Base-by-base conservation (phyloP, 345 rosid genomes). In the Capsella bursapastoris region DNA sequence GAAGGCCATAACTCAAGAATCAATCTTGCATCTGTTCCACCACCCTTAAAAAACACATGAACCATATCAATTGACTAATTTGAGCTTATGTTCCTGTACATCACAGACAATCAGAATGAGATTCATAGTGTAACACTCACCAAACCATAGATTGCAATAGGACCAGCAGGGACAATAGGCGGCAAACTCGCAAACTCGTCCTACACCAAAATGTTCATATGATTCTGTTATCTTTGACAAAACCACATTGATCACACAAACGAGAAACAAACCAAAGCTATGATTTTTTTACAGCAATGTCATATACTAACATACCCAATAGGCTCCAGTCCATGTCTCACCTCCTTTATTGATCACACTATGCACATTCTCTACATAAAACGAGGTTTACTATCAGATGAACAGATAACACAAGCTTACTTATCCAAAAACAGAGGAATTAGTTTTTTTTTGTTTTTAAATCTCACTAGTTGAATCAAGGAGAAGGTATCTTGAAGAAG, bases 21-120 rank as follows among this genome's bases (percentile, higher is more conserved):
- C 84, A 90, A 66, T 73, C 85, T 90, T 31, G 96, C 98, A 65
- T 90, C 91, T 15, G 98, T 93, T 74, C 98, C 98, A 70, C 92
- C 98, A 35, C 94, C 98, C 93, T 86, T 52, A 16, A 71, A 16
- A 73, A 38, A 27, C 59, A 75, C 70, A 72, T 25, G 49, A 34
- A 72, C 49, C 4, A 31, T 5, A 31, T 31, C 32, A 31, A 44
- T 14, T 13, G 49, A 45, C 8, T 14, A 14, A 40, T 9, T 9
- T 4, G 3, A 40, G 43, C 43, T 0, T 40, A 10, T 40, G 37
- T 34, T 34, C 37, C 6, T 34, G 1, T 6, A 44, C 15, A 44
- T 44, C 29, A 18, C 18, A 31, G 28, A 63, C 59, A 6, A 43
- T 44, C 5, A 10, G 14, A 34, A 70, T 70, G 64, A 14, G 11